phyloP scores from a whole-genome alignment of 2,329 filamentous ascomycete species.

The Pseudodiploospora longispora region DNA sequence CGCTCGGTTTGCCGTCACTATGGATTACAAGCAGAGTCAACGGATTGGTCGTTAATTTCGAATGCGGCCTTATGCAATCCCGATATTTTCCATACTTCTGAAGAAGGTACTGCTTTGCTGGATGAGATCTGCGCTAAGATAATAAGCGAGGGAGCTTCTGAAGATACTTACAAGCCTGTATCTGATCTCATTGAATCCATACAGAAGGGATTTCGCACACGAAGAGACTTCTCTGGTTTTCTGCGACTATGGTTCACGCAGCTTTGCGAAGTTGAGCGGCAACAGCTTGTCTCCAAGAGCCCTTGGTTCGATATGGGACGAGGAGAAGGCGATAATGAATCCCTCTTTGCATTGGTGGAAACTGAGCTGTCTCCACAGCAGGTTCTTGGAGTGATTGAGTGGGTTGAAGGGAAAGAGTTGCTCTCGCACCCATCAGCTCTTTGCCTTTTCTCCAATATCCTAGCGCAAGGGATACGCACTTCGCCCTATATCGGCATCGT shows the following conservation, averaged over 20 bases:
- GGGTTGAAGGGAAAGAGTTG: slow-evolving; percentile 30
- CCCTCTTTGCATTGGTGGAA: slow-evolving; percentile 26
- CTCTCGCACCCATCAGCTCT: slow-evolving; percentile 22
- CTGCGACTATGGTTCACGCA: slow-evolving; percentile 39
- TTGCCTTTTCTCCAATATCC: slow-evolving; percentile 34
- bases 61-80: slow-evolving; percentile 36
- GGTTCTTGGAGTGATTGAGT: slow-evolving; percentile 34
- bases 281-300: slow-evolving; percentile 17
- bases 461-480: slow-evolving; percentile 33
- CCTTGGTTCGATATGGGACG: slow-evolving; percentile 25
- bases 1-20: slow-evolving; percentile 35
- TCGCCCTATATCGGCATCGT: slow-evolving; percentile 36
- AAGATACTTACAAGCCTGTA: slow-evolving; percentile 15
- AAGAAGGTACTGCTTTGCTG: slow-evolving; percentile 32
- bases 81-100: slow-evolving; percentile 36
- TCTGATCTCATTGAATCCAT: slow-evolving; percentile 33
- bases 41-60: slow-evolving; percentile 36
- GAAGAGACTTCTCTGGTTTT: slow-evolving; percentile 37
- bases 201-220: slow-evolving; percentile 35
- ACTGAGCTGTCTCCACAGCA: slow-evolving; percentile 37
- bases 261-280: slow-evolving; percentile 27
- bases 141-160: slow-evolving; percentile 11
- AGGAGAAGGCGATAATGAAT: slow-evolving; percentile 10
- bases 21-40: slow-evolving; percentile 25
- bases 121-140: slow-evolving; percentile 31